These are phyloP conservation scores for Ophiocordyceps robertsii DNA, from an alignment of 2,329 filamentous ascomycete genomes.

Conservation along the genomic window DNA sequence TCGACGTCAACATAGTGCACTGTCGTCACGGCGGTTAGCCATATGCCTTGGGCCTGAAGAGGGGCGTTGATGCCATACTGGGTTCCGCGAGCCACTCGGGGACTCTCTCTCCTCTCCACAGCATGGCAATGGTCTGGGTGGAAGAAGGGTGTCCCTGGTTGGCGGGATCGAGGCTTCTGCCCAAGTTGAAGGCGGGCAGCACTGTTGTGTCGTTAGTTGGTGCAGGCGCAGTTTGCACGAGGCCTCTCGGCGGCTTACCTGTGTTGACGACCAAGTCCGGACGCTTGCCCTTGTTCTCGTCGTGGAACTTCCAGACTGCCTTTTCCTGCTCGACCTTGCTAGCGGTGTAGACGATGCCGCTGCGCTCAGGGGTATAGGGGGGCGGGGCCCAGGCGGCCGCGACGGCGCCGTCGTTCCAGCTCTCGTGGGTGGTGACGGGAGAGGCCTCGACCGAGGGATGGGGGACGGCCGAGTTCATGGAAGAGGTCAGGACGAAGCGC, in stretches of 20 bases:
- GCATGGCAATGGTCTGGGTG: not conserved
- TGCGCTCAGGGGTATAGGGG: conserved; percentile 16
- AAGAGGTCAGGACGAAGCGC: conserved; percentile 26
- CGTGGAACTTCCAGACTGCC: conserved; percentile 22
- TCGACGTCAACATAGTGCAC: conserved; percentile 31
- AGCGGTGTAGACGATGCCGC: conserved; percentile 18
- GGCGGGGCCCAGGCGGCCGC: conserved; percentile 21
- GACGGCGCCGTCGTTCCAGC: conserved; percentile 15
- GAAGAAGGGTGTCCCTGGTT: conserved; percentile 9
- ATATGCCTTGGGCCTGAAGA: not conserved
- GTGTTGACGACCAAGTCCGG: conserved; percentile 13
- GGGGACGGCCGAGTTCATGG: conserved; percentile 9
- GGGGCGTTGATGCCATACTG: not conserved
- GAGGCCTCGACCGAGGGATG: conserved; percentile 14
- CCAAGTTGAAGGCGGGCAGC: conserved; percentile 15
- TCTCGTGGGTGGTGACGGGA: not conserved
- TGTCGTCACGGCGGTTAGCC: conserved; percentile 8
- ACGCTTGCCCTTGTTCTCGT: conserved; percentile 8
- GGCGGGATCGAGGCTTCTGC: conserved; percentile 7
- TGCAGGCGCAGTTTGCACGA: not conserved
- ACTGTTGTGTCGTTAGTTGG: conserved; percentile 7
- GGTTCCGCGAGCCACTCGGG: not conserved
- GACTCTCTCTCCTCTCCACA: not conserved
- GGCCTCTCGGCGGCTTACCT: not conserved
- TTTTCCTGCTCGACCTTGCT: conserved; percentile 24